A percentile compares a stretch with the other conserved stretches of the same genome.
Evolutionary conservation across 306 rosid genomes (phyloP).

Genomic region (Quillaja saponaria): DNA sequence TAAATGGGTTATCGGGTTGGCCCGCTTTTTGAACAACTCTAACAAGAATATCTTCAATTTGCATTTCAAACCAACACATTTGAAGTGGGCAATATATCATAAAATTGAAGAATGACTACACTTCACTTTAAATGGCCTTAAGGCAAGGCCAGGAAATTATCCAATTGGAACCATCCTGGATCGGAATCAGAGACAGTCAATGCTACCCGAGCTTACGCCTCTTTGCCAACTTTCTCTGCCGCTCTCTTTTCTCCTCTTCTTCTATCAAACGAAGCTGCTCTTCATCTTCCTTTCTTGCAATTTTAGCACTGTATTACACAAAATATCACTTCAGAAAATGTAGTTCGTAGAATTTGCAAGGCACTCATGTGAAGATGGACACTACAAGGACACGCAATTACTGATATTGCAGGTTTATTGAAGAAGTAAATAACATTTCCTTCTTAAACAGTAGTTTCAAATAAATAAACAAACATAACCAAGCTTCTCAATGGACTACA

Average conservation of each 20-base stretch:
- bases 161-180: constrained; percentile 24
- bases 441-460: no score
- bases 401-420: neutral
- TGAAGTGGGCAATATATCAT: constrained; percentile 16
- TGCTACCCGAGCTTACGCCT: constrained; percentile 43
- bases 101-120: constrained; percentile 30
- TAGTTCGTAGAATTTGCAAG: neutral
- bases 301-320: constrained; percentile 41
- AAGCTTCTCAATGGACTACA: no score
- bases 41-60: neutral
- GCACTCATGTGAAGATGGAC: neutral
- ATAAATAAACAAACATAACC: no score
- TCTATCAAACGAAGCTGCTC: constrained; percentile 54
- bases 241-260: constrained; percentile 53
- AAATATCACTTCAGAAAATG: neutral
- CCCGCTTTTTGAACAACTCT: no score
- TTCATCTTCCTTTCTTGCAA: constrained; percentile 67
- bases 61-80: constrained; percentile 23
- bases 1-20: no score
- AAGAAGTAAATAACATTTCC: constrained; percentile 2
- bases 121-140: constrained; percentile 21
- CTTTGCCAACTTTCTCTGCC: constrained; percentile 45
- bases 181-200: no score
- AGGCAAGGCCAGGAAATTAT: constrained; percentile 17
- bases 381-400: neutral